Percentiles rank a stretch among this genome's conserved stretches.
Conservation (phyloP, 306 rosid genomes). For the Trichosanthes truncata region DNA sequence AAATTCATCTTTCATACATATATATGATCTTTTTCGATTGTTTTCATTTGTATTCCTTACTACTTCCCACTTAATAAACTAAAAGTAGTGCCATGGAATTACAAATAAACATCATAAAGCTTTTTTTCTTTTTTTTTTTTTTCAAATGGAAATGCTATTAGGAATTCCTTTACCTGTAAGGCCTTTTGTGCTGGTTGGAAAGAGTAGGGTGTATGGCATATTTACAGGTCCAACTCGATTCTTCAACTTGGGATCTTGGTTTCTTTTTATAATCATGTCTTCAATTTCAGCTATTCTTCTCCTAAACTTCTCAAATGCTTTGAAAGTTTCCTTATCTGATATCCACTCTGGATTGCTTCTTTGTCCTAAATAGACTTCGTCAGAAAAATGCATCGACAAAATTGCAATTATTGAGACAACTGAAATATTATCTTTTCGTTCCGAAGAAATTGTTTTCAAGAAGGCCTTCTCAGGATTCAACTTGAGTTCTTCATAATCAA, state of each 20-base stretch:
- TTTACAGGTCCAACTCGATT: slow-evolving; percentile 45
- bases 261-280: slow-evolving; percentile 19
- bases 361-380: slow-evolving; percentile 60
- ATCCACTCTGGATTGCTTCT: slow-evolving; percentile 54
- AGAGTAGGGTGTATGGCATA: slow-evolving; percentile 50
- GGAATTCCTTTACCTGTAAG: slow-evolving; percentile 61
- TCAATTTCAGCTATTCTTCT: slow-evolving; percentile 33
- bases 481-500: slow-evolving; percentile 37
- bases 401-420: slow-evolving; percentile 47
- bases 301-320: slow-evolving; percentile 40
- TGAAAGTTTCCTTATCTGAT: slow-evolving; percentile 25
- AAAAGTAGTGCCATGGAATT: too few relatives aligned
- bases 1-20: too few relatives aligned
- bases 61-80: too few relatives aligned
- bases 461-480: slow-evolving; percentile 38
- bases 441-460: slow-evolving; percentile 41
- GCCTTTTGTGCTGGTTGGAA: slow-evolving; percentile 42
- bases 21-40: too few relatives aligned
- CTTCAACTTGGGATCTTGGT: slow-evolving; percentile 30
- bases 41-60: too few relatives aligned
- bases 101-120: too few relatives aligned
- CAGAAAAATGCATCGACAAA: slow-evolving; percentile 55
- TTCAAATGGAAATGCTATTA: slow-evolving; percentile 40
- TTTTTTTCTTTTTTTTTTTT: too few relatives aligned
- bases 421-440: slow-evolving; percentile 18